Evolutionary conservation across 2,329 filamentous ascomycete genomes (phyloP).

Genomic region (Hymenoscyphus infarciens): DNA sequence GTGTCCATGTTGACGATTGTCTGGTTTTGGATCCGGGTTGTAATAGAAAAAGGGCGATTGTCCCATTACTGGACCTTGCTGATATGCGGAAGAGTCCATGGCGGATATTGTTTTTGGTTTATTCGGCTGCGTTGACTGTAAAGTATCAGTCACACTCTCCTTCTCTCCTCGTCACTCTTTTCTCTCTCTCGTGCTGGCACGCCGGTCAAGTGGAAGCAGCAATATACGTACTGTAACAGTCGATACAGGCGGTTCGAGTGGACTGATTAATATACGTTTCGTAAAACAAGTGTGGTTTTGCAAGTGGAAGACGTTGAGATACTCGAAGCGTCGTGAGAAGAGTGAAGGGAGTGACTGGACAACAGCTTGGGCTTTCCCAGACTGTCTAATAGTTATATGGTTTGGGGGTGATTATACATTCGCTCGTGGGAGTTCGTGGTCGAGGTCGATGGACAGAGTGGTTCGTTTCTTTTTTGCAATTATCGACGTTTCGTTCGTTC

Average conservation of each 20-base stretch:
- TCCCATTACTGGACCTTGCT: slow-evolving; percentile 54
- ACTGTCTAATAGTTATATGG: slow-evolving; percentile 35
- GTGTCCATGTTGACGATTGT: slow-evolving; percentile 71
- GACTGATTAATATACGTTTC: slow-evolving; percentile 24
- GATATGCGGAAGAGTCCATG: slow-evolving; percentile 35
- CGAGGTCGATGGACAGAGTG: slow-evolving; percentile 17
- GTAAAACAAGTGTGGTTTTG: slow-evolving; percentile 20
- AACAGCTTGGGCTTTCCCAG: slow-evolving; percentile 33
- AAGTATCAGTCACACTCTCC: slow-evolving; percentile 27
- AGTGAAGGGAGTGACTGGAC: slow-evolving; percentile 37
- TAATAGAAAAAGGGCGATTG: slow-evolving; percentile 86
- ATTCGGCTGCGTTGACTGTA: slow-evolving; percentile 18
- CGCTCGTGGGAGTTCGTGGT: slow-evolving; percentile 20
- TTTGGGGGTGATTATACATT: slow-evolving; percentile 36
- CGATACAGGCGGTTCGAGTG: slow-evolving; percentile 12
- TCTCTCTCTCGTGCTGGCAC: neutral
- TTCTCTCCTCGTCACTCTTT: slow-evolving; percentile 7
- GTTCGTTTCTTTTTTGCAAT: slow-evolving; percentile 18
- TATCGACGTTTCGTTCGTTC: slow-evolving; percentile 28
- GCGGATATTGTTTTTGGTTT: slow-evolving; percentile 13
- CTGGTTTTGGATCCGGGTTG: slow-evolving; percentile 69
- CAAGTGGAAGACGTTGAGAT: slow-evolving; percentile 19
- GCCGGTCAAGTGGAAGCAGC: neutral
- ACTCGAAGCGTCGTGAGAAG: slow-evolving; percentile 12
- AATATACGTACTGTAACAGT: slow-evolving; percentile 22